Base-by-base conservation (phyloP, 2,329 filamentous ascomycete genomes). In the Myriosclerotinia duriaeana region DNA sequence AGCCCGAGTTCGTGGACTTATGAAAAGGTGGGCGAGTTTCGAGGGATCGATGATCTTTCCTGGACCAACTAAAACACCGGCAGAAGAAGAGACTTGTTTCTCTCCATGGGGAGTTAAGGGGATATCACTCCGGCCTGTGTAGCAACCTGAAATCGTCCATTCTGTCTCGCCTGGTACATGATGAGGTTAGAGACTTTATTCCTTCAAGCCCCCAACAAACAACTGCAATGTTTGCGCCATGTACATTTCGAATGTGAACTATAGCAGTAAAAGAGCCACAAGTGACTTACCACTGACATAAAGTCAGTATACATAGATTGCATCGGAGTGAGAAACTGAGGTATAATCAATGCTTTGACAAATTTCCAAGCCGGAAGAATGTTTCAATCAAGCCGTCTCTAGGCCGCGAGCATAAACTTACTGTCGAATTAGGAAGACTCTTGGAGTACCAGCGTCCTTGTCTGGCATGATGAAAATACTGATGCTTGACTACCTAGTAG, bases 31-130 rank as follows among this genome's bases (percentile, higher is more conserved):
- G 5, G 77, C 76, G 46, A 85, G 70, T 60, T 76, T 78, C 6
- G 74, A 69, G 1, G 82, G 81, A 71, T 84, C 80, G 67, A 85
- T 80, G 34, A 84, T 75, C 70, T 80, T 82, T 20, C 77, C 77
- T 17, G 74, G 44, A 0, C 82, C 83, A 63, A 84, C 80, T 30
- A 83, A 75, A 17, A 78, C 73, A 14, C 72, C 69, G 2, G 77
- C 79, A 30, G 80, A 80, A 14, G 74, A 74, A 7, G 71, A 71
- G 64, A 84, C 80, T 75, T 84, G 81, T 58, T 72, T 62, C 69
- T 78, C 71, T 70, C 81, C 80, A 64, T 75, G 72, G 2, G 69
- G 42, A 1, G 79, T 81, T 7, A 81, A 72, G 1, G 76, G 74
- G 40, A 81, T 77, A 59, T 82, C 79, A 67, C 75, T 79, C 52